Evolutionary conservation across 176 grass and related monocot genomes (phyloP).

Genomic region (Oryza officinalis): DNA sequence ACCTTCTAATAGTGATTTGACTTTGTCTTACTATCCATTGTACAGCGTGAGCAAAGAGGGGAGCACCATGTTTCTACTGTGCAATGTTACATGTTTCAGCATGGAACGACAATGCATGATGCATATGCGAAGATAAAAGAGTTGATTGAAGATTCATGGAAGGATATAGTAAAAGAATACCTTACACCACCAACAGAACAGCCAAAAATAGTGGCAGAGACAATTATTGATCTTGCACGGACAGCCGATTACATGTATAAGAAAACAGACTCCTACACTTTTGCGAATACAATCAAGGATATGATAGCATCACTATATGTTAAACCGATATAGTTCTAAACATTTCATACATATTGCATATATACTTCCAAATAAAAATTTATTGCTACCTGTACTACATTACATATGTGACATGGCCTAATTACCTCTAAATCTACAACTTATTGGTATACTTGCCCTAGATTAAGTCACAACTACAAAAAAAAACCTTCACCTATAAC

Average conservation of each 20-base stretch:
- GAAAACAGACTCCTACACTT: slow-evolving; percentile 20
- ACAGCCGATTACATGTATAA: slow-evolving; percentile 33
- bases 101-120: slow-evolving; percentile 21
- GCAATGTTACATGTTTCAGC: slow-evolving; percentile 42
- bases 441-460: too few relatives aligned
- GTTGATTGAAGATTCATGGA: slow-evolving; percentile 35
- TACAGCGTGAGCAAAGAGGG: slow-evolving; percentile 31
- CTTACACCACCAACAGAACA: background rate
- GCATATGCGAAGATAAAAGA: slow-evolving; percentile 36
- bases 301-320: background rate
- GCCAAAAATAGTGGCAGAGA: background rate
- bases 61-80: slow-evolving; percentile 32
- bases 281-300: slow-evolving; percentile 21
- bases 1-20: too few relatives aligned
- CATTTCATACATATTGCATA: too few relatives aligned
- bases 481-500: too few relatives aligned
- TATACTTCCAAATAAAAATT: too few relatives aligned
- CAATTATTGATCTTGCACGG: slow-evolving; percentile 9
- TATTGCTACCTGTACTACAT: too few relatives aligned
- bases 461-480: too few relatives aligned
- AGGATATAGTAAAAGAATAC: slow-evolving; percentile 19
- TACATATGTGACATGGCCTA: too few relatives aligned
- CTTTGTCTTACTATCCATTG: too few relatives aligned
- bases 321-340: too few relatives aligned
- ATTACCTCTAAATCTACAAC: too few relatives aligned